A percentile compares a stretch with the other conserved stretches of the same genome.
Conservation (phyloP, 208 protist genomes). For the Trypanosomatidae sp. region DNA sequence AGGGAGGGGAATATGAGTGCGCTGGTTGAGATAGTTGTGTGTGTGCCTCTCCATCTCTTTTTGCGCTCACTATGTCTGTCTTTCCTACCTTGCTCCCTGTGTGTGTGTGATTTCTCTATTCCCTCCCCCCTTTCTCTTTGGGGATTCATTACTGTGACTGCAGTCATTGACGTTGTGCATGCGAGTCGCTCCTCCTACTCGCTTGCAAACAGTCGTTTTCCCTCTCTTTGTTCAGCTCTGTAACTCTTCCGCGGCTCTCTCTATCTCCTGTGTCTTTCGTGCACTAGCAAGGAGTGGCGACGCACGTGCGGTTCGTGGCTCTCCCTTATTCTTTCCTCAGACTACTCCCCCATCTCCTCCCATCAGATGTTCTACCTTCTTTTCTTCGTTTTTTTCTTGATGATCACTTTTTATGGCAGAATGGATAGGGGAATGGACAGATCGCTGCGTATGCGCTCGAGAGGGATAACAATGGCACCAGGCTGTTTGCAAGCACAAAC, state of each 20-base stretch:
- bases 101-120: neutral
- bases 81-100: neutral
- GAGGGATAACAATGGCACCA: neutral
- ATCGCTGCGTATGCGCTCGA: neutral
- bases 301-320: neutral
- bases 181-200: neutral
- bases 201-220: neutral
- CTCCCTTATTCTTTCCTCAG: neutral
- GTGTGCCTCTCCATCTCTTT: constrained; percentile 1
- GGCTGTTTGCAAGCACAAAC: neutral
- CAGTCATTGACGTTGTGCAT: neutral
- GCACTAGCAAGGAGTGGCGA: neutral
- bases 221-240: neutral
- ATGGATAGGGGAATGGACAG: neutral
- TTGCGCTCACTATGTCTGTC: neutral
- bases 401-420: neutral
- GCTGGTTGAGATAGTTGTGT: neutral
- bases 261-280: neutral
- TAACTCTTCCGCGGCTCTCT: neutral
- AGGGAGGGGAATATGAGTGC: neutral
- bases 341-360: neutral
- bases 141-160: neutral
- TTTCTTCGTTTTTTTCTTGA: constrained; percentile 1
- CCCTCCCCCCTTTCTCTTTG: neutral
- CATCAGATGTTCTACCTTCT: neutral